Evolutionary conservation across 2,329 filamentous ascomycete species (phyloP).

Genomic region (Geosmithia putterillii): DNA sequence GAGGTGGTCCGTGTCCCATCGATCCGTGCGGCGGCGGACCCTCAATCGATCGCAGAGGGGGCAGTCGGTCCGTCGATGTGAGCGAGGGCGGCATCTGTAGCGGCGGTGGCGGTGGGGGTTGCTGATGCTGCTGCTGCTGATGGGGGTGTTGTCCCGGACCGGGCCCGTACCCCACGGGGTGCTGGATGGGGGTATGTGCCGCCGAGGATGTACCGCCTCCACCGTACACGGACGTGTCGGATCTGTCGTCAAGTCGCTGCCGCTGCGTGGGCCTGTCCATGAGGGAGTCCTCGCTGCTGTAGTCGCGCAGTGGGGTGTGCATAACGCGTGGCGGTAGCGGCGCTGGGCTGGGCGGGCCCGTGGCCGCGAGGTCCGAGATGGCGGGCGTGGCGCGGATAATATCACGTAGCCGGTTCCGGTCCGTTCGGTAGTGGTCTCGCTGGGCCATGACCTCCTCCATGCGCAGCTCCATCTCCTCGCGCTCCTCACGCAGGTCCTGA

Average conservation of each 20-base stretch:
- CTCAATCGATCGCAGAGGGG: constrained; percentile 34
- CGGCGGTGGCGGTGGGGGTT: too few species aligned
- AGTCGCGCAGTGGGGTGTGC: constrained; percentile 16
- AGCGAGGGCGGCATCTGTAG: constrained; percentile 24
- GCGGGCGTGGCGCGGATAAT: constrained; percentile 48
- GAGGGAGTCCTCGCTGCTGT: constrained; percentile 27
- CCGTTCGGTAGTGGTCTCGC: constrained; percentile 59
- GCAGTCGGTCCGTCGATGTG: constrained; percentile 26
- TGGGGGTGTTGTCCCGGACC: too few species aligned
- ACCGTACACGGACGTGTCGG: constrained; percentile 30
- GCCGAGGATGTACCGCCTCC: constrained; percentile 20
- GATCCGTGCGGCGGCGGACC: constrained; percentile 9
- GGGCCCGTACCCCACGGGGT: constrained; percentile 21
- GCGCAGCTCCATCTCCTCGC: constrained; percentile 48
- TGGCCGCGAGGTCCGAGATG: constrained; percentile 38
- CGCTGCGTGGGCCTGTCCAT: constrained; percentile 33
- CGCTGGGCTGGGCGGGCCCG: constrained; percentile 36
- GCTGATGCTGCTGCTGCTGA: too few species aligned
- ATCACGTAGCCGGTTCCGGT: constrained; percentile 61
- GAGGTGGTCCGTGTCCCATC: not conserved
- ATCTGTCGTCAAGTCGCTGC: constrained; percentile 30
- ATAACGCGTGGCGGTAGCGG: constrained; percentile 19
- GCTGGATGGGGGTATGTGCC: constrained; percentile 27
- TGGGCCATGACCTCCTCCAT: constrained; percentile 46
- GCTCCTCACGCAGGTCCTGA: constrained; percentile 54